phyloP scores from a whole-genome alignment of 2,329 filamentous ascomycete genomes.

The Monosporascus sp. region DNA sequence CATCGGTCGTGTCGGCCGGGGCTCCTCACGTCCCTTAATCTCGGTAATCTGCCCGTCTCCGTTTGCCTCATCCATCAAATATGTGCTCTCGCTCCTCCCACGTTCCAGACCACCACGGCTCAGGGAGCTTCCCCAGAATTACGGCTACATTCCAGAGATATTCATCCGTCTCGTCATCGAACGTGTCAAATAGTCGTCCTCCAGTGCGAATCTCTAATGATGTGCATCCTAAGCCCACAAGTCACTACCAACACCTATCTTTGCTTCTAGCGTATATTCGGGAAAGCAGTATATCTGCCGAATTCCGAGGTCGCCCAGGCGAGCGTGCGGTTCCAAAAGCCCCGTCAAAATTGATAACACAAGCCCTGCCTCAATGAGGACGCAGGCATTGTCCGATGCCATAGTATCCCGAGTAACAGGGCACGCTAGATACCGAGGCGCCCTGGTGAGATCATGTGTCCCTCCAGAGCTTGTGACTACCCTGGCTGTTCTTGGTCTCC shows the following conservation, averaged over 20 bases:
- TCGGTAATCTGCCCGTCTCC: conserved; percentile 6
- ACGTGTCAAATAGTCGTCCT: conserved; percentile 20
- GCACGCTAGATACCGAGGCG: conserved; percentile 18
- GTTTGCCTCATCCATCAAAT: conserved; percentile 18
- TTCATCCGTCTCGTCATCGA: conserved; percentile 25
- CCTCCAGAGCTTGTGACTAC: conserved; percentile 5
- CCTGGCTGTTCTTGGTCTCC: conserved; percentile 3
- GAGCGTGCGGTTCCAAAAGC: conserved; percentile 11
- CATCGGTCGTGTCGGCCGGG: too few relatives aligned
- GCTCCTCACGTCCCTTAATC: neutral
- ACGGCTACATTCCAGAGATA: conserved; percentile 21
- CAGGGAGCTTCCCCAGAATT: conserved; percentile 27
- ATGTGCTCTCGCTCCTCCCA: conserved; percentile 19
- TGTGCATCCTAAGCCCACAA: conserved; percentile 30
- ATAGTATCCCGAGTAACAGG: conserved; percentile 10
- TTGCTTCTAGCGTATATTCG: conserved; percentile 19
- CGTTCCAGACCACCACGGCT: conserved; percentile 23
- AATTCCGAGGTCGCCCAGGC: conserved; percentile 17
- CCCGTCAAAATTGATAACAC: conserved; percentile 18
- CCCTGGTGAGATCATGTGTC: conserved; percentile 8
- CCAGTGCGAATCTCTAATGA: conserved; percentile 28
- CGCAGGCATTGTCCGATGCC: conserved; percentile 1
- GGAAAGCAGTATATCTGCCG: conserved; percentile 25
- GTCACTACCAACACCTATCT: conserved; percentile 17
- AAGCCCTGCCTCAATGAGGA: conserved; percentile 1